A percentile compares a stretch with the other conserved stretches of the same genome.
Conservation (phyloP, 176 grass and related monocot genomes). For the Tuctoria greenei region DNA sequence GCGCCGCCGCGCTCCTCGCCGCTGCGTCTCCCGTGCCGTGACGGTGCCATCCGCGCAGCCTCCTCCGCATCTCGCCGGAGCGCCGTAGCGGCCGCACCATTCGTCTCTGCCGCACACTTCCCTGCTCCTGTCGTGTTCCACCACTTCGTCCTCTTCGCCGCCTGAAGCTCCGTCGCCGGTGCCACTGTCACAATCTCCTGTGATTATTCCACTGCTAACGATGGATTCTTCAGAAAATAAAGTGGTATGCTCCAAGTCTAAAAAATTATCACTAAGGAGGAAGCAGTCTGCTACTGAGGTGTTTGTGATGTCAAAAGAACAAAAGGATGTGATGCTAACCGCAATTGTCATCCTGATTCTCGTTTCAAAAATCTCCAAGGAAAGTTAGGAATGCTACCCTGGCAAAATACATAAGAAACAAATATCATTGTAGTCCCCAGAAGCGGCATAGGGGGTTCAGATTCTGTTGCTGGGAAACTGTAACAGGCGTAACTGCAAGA, state of each 20-base stretch:
- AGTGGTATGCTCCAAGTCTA: conserved; percentile 38
- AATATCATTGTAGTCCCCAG: conserved; percentile 37
- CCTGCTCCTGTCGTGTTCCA: neutral
- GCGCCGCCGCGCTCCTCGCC: too few relatives aligned
- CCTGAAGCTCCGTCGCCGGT: neutral
- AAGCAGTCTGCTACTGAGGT: conserved; percentile 32
- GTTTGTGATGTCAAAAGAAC: conserved; percentile 34
- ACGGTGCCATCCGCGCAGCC: too few relatives aligned
- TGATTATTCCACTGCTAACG: neutral
- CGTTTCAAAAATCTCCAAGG: conserved; percentile 46
- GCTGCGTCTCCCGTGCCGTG: too few relatives aligned
- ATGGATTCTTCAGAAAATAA: conserved; percentile 64
- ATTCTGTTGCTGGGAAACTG: conserved; percentile 38
- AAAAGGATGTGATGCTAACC: conserved; percentile 33
- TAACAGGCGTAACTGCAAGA: conserved; percentile 30
- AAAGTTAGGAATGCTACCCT: conserved; percentile 33
- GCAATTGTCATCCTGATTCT: conserved; percentile 39
- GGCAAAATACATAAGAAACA: conserved; percentile 37
- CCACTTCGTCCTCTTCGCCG: neutral
- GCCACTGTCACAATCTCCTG: conserved; percentile 19
- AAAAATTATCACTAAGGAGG: conserved; percentile 34
- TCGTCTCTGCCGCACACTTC: too few relatives aligned
- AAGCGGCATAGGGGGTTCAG: conserved; percentile 29
- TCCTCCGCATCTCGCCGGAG: too few relatives aligned
- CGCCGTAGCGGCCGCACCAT: too few relatives aligned